Percentiles rank a stretch among this genome's conserved stretches.
phyloP scores from a whole-genome alignment of 768 basidiomycete species.

The Leccinum subtestaceum region DNA sequence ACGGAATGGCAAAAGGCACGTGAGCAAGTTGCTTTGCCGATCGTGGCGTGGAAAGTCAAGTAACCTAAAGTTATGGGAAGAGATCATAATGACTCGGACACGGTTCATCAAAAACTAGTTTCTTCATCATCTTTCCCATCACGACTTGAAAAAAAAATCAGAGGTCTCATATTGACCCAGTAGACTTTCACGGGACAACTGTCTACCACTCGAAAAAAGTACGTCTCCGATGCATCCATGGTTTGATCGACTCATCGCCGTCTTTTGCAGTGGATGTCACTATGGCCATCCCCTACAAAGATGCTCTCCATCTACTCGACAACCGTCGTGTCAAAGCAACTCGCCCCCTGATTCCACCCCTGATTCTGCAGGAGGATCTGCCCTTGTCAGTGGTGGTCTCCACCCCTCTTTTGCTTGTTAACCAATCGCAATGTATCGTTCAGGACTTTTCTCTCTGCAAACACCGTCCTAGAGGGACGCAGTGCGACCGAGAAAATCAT shows the following conservation, averaged over 20 bases:
- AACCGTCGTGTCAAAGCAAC: constrained; percentile 85
- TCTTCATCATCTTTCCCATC: neutral
- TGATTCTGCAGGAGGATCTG: constrained; percentile 92
- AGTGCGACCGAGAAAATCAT: constrained; percentile 75
- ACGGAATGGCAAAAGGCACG: neutral
- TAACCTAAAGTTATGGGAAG: neutral
- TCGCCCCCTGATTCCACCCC: constrained; percentile 88
- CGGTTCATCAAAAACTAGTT: neutral
- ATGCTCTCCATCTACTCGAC: constrained; percentile 77
- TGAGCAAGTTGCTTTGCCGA: constrained; percentile 6
- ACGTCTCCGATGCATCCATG: neutral
- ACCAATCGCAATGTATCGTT: constrained; percentile 7
- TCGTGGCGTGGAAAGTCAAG: constrained; percentile 3
- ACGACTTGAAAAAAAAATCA: neutral
- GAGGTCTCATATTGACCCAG: constrained; percentile 13
- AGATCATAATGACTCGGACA: neutral
- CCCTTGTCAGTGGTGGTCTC: constrained; percentile 55
- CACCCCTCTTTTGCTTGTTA: neutral
- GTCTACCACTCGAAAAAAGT: constrained; percentile 17
- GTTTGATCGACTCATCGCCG: constrained; percentile 2
- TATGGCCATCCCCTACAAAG: constrained; percentile 74
- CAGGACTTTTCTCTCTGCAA: constrained; percentile 76
- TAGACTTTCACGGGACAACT: neutral
- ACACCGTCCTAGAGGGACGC: constrained; percentile 88
- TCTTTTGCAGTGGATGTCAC: constrained; percentile 39